These are phyloP conservation scores for Flammula alnicola DNA, from an alignment of 1,284 basidiomycete species.

Conservation along the genomic window DNA sequence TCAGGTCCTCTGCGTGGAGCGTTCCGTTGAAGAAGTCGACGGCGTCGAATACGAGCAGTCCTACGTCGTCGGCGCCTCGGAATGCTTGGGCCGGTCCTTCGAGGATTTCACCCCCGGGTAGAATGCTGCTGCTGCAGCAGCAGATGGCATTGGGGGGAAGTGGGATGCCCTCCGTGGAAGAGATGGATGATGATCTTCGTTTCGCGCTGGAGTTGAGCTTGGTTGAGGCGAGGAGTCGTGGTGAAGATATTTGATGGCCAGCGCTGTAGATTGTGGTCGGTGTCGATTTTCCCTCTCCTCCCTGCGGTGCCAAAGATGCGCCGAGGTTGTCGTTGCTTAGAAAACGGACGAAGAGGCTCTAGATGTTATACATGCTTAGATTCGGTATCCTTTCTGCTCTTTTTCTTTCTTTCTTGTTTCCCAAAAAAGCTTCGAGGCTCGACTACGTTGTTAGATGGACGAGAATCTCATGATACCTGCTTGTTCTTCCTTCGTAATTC, in stretches of 20 bases:
- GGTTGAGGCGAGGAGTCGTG: constrained; percentile 53
- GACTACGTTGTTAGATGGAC: too few species aligned
- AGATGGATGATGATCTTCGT: constrained; percentile 56
- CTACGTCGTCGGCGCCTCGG: neutral
- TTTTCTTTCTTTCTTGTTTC: too few species aligned
- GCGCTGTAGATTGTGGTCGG: neutral
- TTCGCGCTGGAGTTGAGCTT: constrained; percentile 62
- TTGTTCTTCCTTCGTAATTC: too few species aligned
- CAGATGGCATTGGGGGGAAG: neutral
- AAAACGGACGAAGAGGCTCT: too few species aligned
- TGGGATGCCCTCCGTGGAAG: constrained; percentile 26
- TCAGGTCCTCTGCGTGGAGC: constrained; percentile 30
- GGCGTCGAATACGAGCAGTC: neutral
- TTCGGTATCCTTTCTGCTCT: too few species aligned
- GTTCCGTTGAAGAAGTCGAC: constrained; percentile 24
- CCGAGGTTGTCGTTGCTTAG: neutral
- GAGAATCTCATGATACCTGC: too few species aligned
- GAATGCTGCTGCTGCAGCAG: constrained; percentile 3
- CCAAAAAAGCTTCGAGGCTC: too few species aligned
- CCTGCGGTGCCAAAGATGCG: constrained; percentile 7
- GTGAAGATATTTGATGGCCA: constrained; percentile 25
- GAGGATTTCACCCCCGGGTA: constrained; percentile 9
- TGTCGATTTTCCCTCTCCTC: neutral
- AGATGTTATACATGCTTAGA: too few species aligned
- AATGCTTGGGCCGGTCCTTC: constrained; percentile 19